Evolutionary conservation across 1,139 yeast species (phyloP).

Genomic region (Kluyveromyces marxianus): DNA sequence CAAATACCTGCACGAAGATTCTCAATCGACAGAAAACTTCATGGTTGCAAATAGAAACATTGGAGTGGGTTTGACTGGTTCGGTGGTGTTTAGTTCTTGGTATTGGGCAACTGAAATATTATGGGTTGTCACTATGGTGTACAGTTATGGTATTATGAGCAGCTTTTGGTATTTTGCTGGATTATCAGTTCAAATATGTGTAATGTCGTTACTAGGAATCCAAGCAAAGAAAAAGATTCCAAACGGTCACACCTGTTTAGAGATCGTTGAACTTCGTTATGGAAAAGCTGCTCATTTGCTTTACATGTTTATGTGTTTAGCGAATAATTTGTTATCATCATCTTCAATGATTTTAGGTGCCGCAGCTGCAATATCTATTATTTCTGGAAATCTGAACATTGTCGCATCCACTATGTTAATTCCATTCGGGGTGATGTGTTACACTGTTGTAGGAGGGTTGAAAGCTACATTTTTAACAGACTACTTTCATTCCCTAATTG

Average conservation of each 20-base stretch:
- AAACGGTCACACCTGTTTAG: slow-evolving; percentile 29
- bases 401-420: slow-evolving; percentile 44
- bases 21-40: slow-evolving; percentile 37
- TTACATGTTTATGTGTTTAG: slow-evolving; percentile 31
- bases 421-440: slow-evolving; percentile 46
- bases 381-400: slow-evolving; percentile 39
- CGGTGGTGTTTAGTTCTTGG: slow-evolving; percentile 36
- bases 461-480: slow-evolving; percentile 42
- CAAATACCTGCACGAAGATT: slow-evolving; percentile 30
- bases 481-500: slow-evolving; percentile 31
- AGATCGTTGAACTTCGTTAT: slow-evolving; percentile 33
- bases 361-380: slow-evolving; percentile 31
- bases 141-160: slow-evolving; percentile 11
- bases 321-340: slow-evolving; percentile 32
- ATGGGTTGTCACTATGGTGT: slow-evolving; percentile 23
- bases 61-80: slow-evolving; percentile 35
- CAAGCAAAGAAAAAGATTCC: slow-evolving; percentile 13
- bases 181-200: slow-evolving; percentile 13
- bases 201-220: slow-evolving; percentile 12
- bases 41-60: slow-evolving; percentile 37
- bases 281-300: slow-evolving; percentile 37
- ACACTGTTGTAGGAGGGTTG: slow-evolving; percentile 47
- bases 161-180: slow-evolving; percentile 14
- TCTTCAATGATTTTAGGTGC: slow-evolving; percentile 38
- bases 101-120: slow-evolving; percentile 41